A percentile compares a stretch with the other conserved stretches of the same genome.
phyloP scores from a whole-genome alignment of 2,329 filamentous ascomycete species.

The Volutella citrinella region DNA sequence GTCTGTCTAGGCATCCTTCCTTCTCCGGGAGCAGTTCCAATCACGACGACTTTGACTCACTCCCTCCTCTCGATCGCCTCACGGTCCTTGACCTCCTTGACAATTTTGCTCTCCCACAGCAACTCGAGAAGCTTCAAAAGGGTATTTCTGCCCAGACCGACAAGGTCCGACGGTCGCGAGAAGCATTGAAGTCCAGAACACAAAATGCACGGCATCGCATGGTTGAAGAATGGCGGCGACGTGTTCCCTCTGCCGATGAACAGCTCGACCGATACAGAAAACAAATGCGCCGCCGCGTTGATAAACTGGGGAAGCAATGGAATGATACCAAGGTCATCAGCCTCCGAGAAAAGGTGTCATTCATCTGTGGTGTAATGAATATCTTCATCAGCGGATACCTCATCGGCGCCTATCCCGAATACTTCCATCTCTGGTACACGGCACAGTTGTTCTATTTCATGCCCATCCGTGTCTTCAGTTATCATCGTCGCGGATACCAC shows the following conservation, averaged over 20 bases:
- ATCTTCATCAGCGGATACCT: conserved; percentile 96
- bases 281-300: conserved; percentile 85
- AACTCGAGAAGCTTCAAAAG: conserved; percentile 85
- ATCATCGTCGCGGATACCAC: conserved; percentile 87
- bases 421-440: conserved; percentile 92
- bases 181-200: conserved; percentile 73
- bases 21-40: conserved; percentile 84
- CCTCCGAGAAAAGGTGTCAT: conserved; percentile 87
- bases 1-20: conserved; percentile 72
- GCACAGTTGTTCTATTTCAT: conserved; percentile 88
- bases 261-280: conserved; percentile 87
- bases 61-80: conserved; percentile 84
- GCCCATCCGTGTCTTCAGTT: conserved; percentile 91
- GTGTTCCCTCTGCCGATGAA: conserved; percentile 84
- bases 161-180: conserved; percentile 78
- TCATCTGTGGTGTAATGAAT: conserved; percentile 94
- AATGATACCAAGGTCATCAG: conserved; percentile 88
- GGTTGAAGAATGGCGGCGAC: conserved; percentile 86
- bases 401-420: conserved; percentile 79
- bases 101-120: conserved; percentile 86
- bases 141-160: conserved; percentile 79
- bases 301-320: conserved; percentile 81
- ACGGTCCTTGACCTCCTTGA: conserved; percentile 92
- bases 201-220: conserved; percentile 82
- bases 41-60: conserved; percentile 82